Base-by-base conservation (phyloP, 805 yeast species). In the Maudiozyma bulderi region DNA sequence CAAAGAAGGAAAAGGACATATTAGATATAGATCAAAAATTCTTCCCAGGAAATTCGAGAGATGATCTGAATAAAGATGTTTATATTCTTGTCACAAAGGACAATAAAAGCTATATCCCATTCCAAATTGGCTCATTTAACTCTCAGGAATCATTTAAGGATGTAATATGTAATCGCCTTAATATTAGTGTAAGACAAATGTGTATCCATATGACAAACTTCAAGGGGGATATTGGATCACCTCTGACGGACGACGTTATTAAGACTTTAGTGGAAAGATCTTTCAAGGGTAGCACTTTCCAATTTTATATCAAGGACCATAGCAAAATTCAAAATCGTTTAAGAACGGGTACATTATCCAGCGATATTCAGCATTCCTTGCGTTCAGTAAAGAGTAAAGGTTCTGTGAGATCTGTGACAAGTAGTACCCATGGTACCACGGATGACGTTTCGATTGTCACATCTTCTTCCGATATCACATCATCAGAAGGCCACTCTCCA, bases 201-300 rank as follows among this genome's bases (percentile, higher is more conserved):
- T 61, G 73, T 0, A 70, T 80, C 40, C 84, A 82, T 54, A 63
- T 87, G 52, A 84, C 95, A 0, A 95, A 87, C 47, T 78, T 81
- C 61, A 79, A 80, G 20, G 70, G 80, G 45, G 72, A 73, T 13
- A 73, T 75, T 31, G 91, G 89, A 31, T 75, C 69, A 5, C 71
- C 80, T 0, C 56, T 84, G 15, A 75, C 81, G 26, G 82, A 80
- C 43, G 70, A 71, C 2, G 56, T 74, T 1, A 50, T 82, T 3
- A 68, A 68, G 2, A 52, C 54, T 1, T 55, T 77, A 1, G 55
- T 76, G 9, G 58, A 62, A 1, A 57, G 66, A 29, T 53, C 57
- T 11, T 75, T 73, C 49, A 52, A 59, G 8, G 61, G 64, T 34
- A 52, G 64, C 13, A 61, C 70, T 3, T 56, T 54, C 29, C 62